Evolutionary conservation across 1,284 basidiomycete genomes (phyloP), one percentile per base, ranked within the genome.

Genomic region (Athelia psychrophila): DNA sequence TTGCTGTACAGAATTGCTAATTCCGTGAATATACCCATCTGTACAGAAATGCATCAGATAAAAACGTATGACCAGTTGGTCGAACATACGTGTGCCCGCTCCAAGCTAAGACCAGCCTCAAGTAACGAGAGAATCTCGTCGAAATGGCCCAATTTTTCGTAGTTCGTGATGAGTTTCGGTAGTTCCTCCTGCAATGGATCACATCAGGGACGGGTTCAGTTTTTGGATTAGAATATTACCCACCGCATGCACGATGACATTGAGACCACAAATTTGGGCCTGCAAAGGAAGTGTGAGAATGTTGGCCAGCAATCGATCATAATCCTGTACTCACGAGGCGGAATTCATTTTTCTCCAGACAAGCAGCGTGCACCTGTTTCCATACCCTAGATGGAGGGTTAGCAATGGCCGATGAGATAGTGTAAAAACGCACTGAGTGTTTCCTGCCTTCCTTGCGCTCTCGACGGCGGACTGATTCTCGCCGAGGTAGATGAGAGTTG

Each of bases 351-450:
- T 98, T 98, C 77, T 97, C 95, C 51, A 99, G 86, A 74, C 97
- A 99, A 38, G 97, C 97, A 20, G 95, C 93, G 62, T 99, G 96
- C 54, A 99, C 97, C 71, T 99, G 97, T 75, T 98, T 98, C 97
- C 97, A 99, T n/a, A 99, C 97, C 72, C 90, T 91, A 56, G 16
- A n/a, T 3, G 32, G 16, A 47, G 38, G 27, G 49, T 62, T 45
- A 63, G 48, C 33, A 25, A 22, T 3, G 12, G 19, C n/a, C 12
- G 19, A 23, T 19, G 35, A 49, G 38, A 51, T 18, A 32, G n/a
- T 32, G 42, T n/a, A 50, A 18, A 27, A 18, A 76, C 86, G 62
- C 60, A 91, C 89, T 97, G 94, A 10, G 97, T 99, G 69, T 99
- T 99, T 27, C 97, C 97, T 18, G 97, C 97, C 71, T 99, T 99